Evolutionary conservation across 2,329 filamentous ascomycete species (phyloP), one percentile per base, ranked within the genome.

Genomic region (Aspergillus sp.): DNA sequence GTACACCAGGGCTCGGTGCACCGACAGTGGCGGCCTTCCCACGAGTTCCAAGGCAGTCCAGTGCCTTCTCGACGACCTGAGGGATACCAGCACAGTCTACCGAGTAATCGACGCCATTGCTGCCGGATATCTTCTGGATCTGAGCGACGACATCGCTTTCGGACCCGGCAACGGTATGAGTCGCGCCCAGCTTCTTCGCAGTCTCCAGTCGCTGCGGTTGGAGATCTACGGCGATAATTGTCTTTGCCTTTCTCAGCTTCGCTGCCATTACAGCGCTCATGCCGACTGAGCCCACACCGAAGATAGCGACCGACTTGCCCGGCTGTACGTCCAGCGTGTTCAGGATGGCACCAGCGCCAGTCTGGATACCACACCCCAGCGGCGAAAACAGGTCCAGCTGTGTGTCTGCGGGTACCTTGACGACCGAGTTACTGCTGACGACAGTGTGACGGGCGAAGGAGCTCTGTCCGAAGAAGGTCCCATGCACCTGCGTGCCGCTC

Each of bases 391-490:
- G 55, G 8, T 64, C 55, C 4, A 68, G 64, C 62, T 9, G 66
- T 55, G 11, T 64, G 21, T 27, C 44, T 51, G 17, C 47, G 52
- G 2, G 65, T 19, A 54, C 66, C 44, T 68, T 69, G 15, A 75
- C 70, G 14, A 73, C 62, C 0, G 71, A 66, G 1, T 64, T 53
- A 21, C 62, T 65, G 2, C 70, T 65, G 56, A 47, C 43, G 21
- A 54, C 19, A 2, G 52, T 21, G 5, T 46, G 52, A 2, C 52
- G 33, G 2, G 52, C 41, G n/a, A 77, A 77, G n/a, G 66, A 70
- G 15, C 66, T 70, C 52, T 77, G 75, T 1, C 75, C 75, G 56
- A 78, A 76, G 64, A 72, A 76, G 6, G 66, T 69, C 6, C 67
- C 62, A 19, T 50, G 50, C 12, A 67, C 52, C 43, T 58, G 59